A percentile compares a stretch with the other conserved stretches of the same genome.
phyloP scores from a whole-genome alignment of 1,284 basidiomycete species.

The Sanguinoderma infundibulare region DNA sequence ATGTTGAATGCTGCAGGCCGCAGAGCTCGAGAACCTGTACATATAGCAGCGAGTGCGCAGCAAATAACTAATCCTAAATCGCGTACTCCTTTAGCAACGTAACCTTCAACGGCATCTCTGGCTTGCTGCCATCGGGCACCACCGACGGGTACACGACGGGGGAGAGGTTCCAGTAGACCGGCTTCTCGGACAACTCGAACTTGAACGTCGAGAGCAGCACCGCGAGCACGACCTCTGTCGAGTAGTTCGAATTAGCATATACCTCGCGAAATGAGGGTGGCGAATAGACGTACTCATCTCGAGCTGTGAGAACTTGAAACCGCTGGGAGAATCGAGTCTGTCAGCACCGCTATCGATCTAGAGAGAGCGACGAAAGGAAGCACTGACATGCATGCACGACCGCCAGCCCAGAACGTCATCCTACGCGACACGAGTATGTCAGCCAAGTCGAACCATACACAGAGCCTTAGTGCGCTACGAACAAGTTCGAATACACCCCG shows the following conservation, averaged over 20 bases:
- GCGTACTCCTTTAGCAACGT: slow-evolving; percentile 33
- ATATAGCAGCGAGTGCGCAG: too few relatives aligned
- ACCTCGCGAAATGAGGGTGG: too few relatives aligned
- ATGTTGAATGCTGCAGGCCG: too few relatives aligned
- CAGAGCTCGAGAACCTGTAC: too few relatives aligned
- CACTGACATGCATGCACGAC: slow-evolving; percentile 7
- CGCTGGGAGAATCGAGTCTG: not conserved
- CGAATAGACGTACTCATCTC: slow-evolving; percentile 1
- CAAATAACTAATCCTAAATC: not conserved
- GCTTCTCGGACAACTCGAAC: slow-evolving; percentile 16
- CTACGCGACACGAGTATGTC: not conserved
- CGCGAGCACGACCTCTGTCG: slow-evolving; percentile 24
- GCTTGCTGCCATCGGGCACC: not conserved
- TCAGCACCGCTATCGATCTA: slow-evolving; percentile 14
- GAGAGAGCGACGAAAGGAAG: too few relatives aligned
- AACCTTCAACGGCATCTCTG: slow-evolving; percentile 7
- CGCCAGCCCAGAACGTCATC: slow-evolving; percentile 1
- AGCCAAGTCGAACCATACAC: not conserved
- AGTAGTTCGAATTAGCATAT: not conserved
- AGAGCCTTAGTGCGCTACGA: not conserved
- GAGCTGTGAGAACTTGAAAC: slow-evolving; percentile 10
- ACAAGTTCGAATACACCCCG: slow-evolving; percentile 25
- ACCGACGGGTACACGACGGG: slow-evolving; percentile 17
- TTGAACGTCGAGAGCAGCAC: slow-evolving; percentile 19
- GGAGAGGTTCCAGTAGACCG: slow-evolving; percentile 20